A percentile compares a stretch with the other conserved stretches of the same genome.
These are phyloP conservation scores for Conidiobolus incongruus DNA, from an alignment of 371 early-diverging fungal species.

Conservation along the genomic window DNA sequence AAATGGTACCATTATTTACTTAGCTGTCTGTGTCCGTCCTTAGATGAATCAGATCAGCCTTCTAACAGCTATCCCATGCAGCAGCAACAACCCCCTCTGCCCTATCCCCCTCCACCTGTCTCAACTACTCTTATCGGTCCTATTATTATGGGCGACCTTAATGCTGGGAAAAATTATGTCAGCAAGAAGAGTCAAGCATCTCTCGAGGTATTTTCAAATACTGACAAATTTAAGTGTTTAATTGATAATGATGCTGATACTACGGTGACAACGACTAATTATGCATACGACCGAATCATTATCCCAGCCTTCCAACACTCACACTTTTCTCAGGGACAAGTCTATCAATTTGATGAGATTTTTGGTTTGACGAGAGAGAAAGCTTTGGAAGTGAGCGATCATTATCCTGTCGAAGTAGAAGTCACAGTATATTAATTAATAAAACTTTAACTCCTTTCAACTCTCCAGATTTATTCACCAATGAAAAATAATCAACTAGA, in stretches of 20 bases:
- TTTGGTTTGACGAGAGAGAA: not conserved
- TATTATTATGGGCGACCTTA: slow-evolving; percentile 3
- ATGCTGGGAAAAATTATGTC: slow-evolving; percentile 2
- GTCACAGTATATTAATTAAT: not conserved
- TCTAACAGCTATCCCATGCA: no score
- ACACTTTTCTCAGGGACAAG: not conserved
- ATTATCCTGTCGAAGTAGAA: slow-evolving; percentile 3
- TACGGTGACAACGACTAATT: not conserved
- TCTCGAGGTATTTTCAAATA: not conserved
- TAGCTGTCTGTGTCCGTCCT: not conserved
- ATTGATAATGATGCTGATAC: slow-evolving; percentile 1
- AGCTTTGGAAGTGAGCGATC: not conserved
- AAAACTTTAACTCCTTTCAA: no score
- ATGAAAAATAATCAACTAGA: no score
- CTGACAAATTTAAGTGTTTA: not conserved
- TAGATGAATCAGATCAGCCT: not conserved
- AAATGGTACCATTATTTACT: not conserved
- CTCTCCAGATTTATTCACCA: no score
- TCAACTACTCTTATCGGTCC: not conserved
- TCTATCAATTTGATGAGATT: not conserved
- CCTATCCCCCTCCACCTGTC: no score
- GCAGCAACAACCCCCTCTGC: no score
- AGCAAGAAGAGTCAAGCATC: not conserved
- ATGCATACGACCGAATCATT: slow-evolving; percentile 1
- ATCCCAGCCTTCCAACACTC: not conserved